Evolutionary conservation across 2,329 filamentous ascomycete genomes (phyloP), one percentile per base, ranked within the genome.

Genomic region (Akanthomyces dipterigenus): DNA sequence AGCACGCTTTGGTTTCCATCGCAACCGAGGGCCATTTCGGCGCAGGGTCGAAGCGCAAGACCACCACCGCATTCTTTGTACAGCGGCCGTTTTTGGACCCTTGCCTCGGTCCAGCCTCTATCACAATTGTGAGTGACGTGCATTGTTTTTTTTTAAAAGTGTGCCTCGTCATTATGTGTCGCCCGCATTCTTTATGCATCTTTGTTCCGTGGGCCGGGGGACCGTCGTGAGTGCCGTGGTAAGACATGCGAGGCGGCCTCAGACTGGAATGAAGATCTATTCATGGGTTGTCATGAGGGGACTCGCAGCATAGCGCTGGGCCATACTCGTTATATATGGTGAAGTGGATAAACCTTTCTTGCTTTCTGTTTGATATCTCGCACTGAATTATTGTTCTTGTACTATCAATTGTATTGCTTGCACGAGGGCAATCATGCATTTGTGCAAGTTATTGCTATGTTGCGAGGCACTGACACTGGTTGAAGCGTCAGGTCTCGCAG

Each of bases 181-280:
- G 34, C 20, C 56, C 46, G 40, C 56, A 60, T 53, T 60, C 57
- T 53, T 54, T 22, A 24, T 20, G 5, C n/a, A n/a, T 26, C 45
- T 42, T 49, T 40, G 20, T 51, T 45, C 31, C 36, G 56, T 51
- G 48, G 46, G n/a, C 45, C 40, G 4, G 38, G 28, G 26, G 31
- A 16, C 16, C n/a, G 22, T 5, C 20, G 16, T 9, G 36, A 38
- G 12, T 9, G 34, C 43, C 6, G 26, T 36, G 16, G 20, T 26
- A 40, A 45, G 48, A 54, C 57, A 46, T 16, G 49, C 22, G 6
- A 8, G 22, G 20, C 57, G 42, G 57, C 57, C 49, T 28, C 40
- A 8, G 49, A 60, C 57, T 60, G 57, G 57, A 60, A 60, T 60
- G 45, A 24, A 22, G 36, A 45, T 54, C 57, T 60, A 53, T 46